Evolutionary conservation across 1,284 basidiomycete species (phyloP).

Genomic region (Ceratobasidium sp.): DNA sequence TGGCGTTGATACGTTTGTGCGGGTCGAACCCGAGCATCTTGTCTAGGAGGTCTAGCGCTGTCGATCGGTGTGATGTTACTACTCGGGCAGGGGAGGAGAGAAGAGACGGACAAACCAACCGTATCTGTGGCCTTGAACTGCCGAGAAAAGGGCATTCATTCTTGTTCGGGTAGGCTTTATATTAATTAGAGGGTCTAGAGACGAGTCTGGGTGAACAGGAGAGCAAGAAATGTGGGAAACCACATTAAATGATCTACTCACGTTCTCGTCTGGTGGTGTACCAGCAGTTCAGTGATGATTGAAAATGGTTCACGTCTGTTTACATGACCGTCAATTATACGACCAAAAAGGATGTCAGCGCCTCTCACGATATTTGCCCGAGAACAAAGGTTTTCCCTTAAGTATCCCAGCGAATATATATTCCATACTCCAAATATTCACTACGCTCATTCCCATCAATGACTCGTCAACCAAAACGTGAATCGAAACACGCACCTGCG

Average conservation of each 20-base stretch:
- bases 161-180: constrained; percentile 94
- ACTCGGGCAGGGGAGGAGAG: too few species aligned
- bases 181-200: constrained; percentile 98
- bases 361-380: constrained; percentile 92
- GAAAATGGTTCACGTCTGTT: constrained; percentile 99
- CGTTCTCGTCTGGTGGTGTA: constrained; percentile 98
- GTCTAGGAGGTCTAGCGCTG: constrained; percentile 95
- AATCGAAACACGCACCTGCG: constrained; percentile 72
- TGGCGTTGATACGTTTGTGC: constrained; percentile 93
- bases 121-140: constrained; percentile 93
- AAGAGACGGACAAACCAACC: constrained; percentile 64
- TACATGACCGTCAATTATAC: neutral
- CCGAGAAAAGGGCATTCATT: constrained; percentile 93
- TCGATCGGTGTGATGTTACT: too few species aligned
- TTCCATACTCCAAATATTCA: constrained; percentile 98
- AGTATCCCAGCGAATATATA: constrained; percentile 99
- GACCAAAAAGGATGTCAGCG: neutral
- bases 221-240: neutral
- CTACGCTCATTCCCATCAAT: constrained; percentile 52
- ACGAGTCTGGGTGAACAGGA: neutral
- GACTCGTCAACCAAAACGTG: too few species aligned
- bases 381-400: constrained; percentile 98
- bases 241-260: constrained; percentile 56
- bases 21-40: constrained; percentile 99
- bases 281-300: constrained; percentile 98